phyloP scores from a whole-genome alignment of 2,329 filamentous ascomycete genomes.

The Ophiosphaerella korrae region DNA sequence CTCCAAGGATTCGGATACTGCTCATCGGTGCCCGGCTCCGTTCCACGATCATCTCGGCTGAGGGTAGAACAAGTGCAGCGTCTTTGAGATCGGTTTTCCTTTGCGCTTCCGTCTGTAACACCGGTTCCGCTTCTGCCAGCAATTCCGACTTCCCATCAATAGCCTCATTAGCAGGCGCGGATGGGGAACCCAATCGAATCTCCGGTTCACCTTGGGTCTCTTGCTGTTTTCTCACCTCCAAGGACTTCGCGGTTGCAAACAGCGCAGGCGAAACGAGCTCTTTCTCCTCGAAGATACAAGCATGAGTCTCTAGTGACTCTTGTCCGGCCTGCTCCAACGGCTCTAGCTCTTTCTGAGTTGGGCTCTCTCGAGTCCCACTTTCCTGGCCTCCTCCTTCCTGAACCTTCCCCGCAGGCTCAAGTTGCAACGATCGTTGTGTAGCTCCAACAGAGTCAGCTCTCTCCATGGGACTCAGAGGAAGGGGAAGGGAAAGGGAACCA shows the following conservation, averaged over 20 bases:
- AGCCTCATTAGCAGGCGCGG: background rate
- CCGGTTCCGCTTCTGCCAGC: background rate
- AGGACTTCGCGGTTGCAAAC: slow-evolving; percentile 3
- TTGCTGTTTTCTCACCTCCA: slow-evolving; percentile 4
- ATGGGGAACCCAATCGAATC: background rate
- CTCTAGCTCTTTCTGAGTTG: slow-evolving; percentile 4
- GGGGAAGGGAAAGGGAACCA: slow-evolving; percentile 2
- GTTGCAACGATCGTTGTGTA: slow-evolving; percentile 2
- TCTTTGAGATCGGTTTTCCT: background rate
- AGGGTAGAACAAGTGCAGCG: slow-evolving; percentile 2
- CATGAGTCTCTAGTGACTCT: slow-evolving; percentile 3
- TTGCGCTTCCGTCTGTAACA: background rate
- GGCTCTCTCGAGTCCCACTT: slow-evolving; percentile 1
- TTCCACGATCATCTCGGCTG: background rate
- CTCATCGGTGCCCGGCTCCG: slow-evolving; percentile 1
- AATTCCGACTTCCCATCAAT: slow-evolving; percentile 1
- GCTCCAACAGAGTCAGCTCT: slow-evolving; percentile 2
- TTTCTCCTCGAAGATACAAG: slow-evolving; percentile 2
- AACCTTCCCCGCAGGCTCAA: background rate
- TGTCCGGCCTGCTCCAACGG: slow-evolving; percentile 2
- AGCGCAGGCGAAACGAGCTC: background rate
- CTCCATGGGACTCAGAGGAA: slow-evolving; percentile 1
- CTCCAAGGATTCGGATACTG: slow-evolving; percentile 7
- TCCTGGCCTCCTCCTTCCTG: slow-evolving; percentile 5
- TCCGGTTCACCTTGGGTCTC: slow-evolving; percentile 2